These are phyloP conservation scores for Hymenoscyphus occultus DNA, from an alignment of 2,329 filamentous ascomycete genomes.

Conservation along the genomic window DNA sequence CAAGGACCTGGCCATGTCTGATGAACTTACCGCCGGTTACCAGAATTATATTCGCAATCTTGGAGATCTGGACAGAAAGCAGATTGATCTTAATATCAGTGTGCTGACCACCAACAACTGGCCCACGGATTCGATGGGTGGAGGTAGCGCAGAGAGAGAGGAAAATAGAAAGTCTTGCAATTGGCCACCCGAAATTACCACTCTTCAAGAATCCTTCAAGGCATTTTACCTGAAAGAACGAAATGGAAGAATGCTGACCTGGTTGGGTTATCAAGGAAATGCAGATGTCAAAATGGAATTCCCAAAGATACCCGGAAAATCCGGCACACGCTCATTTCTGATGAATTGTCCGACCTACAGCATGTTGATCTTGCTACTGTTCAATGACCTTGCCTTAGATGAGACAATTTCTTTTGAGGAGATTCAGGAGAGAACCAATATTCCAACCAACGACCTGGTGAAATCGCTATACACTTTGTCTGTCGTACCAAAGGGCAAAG, in stretches of 20 bases:
- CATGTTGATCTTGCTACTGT: constrained; percentile 85
- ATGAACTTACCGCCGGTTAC: constrained; percentile 77
- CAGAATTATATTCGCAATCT: constrained; percentile 60
- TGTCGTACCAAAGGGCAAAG: constrained; percentile 76
- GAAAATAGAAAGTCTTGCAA: constrained; percentile 55
- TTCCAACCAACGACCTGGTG: constrained; percentile 69
- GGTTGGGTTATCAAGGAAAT: constrained; percentile 69
- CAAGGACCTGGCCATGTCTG: constrained; percentile 87
- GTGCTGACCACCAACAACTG: constrained; percentile 93
- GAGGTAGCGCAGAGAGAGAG: constrained; percentile 50
- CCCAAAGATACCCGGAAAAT: constrained; percentile 56
- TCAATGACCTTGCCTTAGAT: constrained; percentile 68
- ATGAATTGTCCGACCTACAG: constrained; percentile 89
- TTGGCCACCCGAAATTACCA: constrained; percentile 72
- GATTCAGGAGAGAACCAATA: constrained; percentile 78
- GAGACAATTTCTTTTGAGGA: constrained; percentile 63
- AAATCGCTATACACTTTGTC: constrained; percentile 79
- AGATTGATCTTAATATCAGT: constrained; percentile 76
- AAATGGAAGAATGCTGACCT: constrained; percentile 83
- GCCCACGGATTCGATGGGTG: constrained; percentile 84
- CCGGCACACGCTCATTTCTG: constrained; percentile 75
- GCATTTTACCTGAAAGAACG: constrained; percentile 85
- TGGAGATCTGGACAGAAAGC: constrained; percentile 53
- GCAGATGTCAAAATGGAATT: constrained; percentile 84
- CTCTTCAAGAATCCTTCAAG: constrained; percentile 79